phyloP scores from a whole-genome alignment of 1,139 yeast species.

The Casaregolazyma lundiana region DNA sequence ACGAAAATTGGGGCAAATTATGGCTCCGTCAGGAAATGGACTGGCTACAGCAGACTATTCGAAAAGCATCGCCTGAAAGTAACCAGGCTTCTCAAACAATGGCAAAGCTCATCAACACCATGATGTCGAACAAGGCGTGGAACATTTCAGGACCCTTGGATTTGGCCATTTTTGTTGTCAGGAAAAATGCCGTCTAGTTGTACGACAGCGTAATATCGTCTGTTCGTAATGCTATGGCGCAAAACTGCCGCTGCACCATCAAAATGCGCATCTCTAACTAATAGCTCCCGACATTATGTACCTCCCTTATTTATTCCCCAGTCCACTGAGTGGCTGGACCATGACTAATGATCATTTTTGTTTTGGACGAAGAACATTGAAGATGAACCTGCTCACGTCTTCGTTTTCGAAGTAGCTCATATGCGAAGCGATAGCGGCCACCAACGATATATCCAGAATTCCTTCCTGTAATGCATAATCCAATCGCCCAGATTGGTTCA shows the following conservation, averaged over 20 bases:
- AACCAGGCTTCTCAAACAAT: constrained; percentile 9
- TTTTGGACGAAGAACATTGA: constrained; percentile 27
- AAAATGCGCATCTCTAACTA: too few relatives aligned
- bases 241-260: too few relatives aligned
- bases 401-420: constrained; percentile 83
- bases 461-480: constrained; percentile 82
- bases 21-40: constrained; percentile 26
- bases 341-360: background rate
- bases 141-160: constrained; percentile 17
- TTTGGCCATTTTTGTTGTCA: constrained; percentile 22
- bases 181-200: constrained; percentile 12
- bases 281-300: too few relatives aligned
- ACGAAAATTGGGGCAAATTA: constrained; percentile 25
- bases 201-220: too few relatives aligned
- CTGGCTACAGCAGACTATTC: constrained; percentile 18
- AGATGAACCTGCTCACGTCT: constrained; percentile 74
- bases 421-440: constrained; percentile 83
- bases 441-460: constrained; percentile 68
- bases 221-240: too few relatives aligned
- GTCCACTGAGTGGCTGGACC: background rate
- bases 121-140: constrained; percentile 21
- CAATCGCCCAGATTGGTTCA: constrained; percentile 66
- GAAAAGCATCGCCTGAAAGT: constrained; percentile 1
- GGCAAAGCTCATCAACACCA: constrained; percentile 19
- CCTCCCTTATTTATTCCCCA: background rate